Percentiles rank a stretch among this genome's conserved stretches.
Conservation (phyloP, 2,329 filamentous ascomycete species). For the Saccharata proteae region DNA sequence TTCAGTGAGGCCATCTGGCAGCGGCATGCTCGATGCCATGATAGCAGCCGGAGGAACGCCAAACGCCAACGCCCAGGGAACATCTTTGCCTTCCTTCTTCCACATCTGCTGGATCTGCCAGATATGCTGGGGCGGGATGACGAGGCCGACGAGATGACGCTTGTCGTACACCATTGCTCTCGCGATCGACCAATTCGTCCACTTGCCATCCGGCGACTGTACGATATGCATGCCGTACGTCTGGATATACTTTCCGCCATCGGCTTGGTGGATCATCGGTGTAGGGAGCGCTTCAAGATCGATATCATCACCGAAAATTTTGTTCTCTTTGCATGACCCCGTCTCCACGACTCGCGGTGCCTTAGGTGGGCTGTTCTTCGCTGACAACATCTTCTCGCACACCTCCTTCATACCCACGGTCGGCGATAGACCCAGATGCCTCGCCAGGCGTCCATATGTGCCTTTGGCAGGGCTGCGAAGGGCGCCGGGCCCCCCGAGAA, state of each 20-base stretch:
- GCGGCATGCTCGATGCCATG: conserved; percentile 26
- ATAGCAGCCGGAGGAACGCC: conserved; percentile 39
- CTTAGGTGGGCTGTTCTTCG: conserved; percentile 2
- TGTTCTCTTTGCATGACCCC: conserved; percentile 34
- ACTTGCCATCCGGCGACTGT: conserved; percentile 32
- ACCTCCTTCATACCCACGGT: conserved; percentile 13
- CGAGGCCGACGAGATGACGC: conserved; percentile 28
- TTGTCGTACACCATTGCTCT: conserved; percentile 37
- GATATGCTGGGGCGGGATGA: conserved; percentile 36
- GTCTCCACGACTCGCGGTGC: conserved; percentile 10
- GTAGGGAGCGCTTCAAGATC: conserved; percentile 27
- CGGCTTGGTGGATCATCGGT: conserved; percentile 31
- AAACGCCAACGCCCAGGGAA: conserved; percentile 36
- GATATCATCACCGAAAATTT: conserved; percentile 26
- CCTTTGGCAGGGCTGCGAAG: conserved; percentile 22
- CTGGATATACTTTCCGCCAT: conserved; percentile 40
- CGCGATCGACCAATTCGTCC: conserved; percentile 38
- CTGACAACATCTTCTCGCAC: conserved; percentile 10
- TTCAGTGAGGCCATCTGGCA: conserved; percentile 37
- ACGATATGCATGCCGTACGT: conserved; percentile 40
- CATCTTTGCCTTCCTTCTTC: conserved; percentile 32
- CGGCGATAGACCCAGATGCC: conserved; percentile 30
- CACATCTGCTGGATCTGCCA: conserved; percentile 36
- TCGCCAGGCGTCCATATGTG: conserved; percentile 30
- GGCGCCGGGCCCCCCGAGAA: conserved; percentile 33